Evolutionary conservation across 23 red algal genomes (phyloP), one percentile per base, ranked within the genome.

Genomic region (Pyropia haitanensis): DNA sequence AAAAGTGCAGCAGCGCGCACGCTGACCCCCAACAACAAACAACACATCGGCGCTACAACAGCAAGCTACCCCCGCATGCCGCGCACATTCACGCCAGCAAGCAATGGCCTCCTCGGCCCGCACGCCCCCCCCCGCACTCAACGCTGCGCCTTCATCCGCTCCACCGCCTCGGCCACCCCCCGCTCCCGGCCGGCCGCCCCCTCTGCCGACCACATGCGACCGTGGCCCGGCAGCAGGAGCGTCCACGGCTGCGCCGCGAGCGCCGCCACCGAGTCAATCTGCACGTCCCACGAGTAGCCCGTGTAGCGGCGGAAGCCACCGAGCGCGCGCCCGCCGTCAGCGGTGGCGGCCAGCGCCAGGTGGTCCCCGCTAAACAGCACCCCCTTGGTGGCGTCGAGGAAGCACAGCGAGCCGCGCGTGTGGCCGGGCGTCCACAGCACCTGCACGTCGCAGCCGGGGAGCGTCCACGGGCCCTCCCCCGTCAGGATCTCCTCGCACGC

Each of bases 361-460:
- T 87, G 81, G 68, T 95, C 88, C 13, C 88, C 88, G 3, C 72
- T 78, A 23, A 95, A 95, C 51, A 89, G 68, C 34, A 77, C 80
- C 28, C 65, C 58, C 22, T 67, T 50, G 9, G 27, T 10, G 19
- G 39, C 6, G 53, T 95, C 73, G 15, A 76, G 65, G 44, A 95
- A 20, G 22, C 61, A 60, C 13, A 81, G 68, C 0, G 68, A 86
- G 8, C 88, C 88, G 19, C 25, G 58, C 3, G 88, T 79, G 51
- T 95, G 88, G 21, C 88, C 88, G 3, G 88, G 88, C 0, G 76
- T 71, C 46, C 71, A 78, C 1, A 85, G 39, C 6, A 95, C 51
- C 28, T 52, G 61, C 18, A 80, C 5, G 17, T 56, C n/a, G 16
- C 56, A 30, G 7, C 34, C 60, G 8, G 19, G 19, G 0, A 77